Conservation (phyloP, 371 early-diverging fungal genomes). For the Nematocida parisii region DNA sequence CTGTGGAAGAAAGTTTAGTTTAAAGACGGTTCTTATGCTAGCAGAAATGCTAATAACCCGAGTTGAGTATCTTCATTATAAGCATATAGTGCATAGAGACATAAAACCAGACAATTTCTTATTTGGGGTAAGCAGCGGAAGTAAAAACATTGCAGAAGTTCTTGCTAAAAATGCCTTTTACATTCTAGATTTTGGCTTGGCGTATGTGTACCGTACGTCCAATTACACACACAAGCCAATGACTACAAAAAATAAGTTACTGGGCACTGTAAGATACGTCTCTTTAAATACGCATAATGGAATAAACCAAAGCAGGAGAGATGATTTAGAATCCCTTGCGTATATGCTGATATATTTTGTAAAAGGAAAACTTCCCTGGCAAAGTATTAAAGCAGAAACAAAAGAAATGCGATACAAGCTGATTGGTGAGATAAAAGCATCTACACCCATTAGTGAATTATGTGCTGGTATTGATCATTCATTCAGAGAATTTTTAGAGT, state of each 20-base stretch:
- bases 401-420: conserved; percentile 50
- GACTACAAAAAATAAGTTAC: conserved; percentile 55
- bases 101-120: conserved; percentile 99
- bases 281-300: conserved; percentile 62
- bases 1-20: conserved; percentile 86
- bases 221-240: conserved; percentile 53
- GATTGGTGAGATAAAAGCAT: conserved; percentile 51
- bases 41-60: conserved; percentile 87
- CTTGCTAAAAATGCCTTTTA: conserved; percentile 76
- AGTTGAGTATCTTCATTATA: conserved; percentile 85
- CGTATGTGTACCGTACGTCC: conserved; percentile 51
- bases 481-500: conserved; percentile 75
- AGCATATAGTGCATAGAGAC: conserved; percentile 92
- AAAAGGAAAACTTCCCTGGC: conserved; percentile 66
- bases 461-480: conserved; percentile 49
- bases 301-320: conserved; percentile 61
- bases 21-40: conserved; percentile 93
- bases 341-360: conserved; percentile 69
- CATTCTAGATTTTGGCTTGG: conserved; percentile 71
- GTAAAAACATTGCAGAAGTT: conserved; percentile 76
- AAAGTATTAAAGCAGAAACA: conserved; percentile 51
- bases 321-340: conserved; percentile 65
- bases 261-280: conserved; percentile 66
- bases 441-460: conserved; percentile 18
- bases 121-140: conserved; percentile 83